Percentiles rank a stretch among this genome's conserved stretches.
These are phyloP conservation scores for Tolypocladium tropicale DNA, from an alignment of 2,329 filamentous ascomycete genomes.

Conservation along the genomic window DNA sequence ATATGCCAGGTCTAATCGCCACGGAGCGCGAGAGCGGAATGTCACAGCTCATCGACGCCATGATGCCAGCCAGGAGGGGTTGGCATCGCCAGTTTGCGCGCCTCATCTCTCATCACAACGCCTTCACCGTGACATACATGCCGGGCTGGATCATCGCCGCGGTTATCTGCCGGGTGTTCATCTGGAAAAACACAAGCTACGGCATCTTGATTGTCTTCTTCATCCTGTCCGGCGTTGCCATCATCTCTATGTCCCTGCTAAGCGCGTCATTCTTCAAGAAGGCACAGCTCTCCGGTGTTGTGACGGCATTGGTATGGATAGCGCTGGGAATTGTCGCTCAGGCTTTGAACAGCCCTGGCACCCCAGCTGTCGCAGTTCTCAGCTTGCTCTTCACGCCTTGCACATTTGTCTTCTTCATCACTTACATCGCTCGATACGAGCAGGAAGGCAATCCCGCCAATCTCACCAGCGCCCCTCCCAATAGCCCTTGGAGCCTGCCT, in stretches of 20 bases:
- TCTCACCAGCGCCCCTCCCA: slow-evolving; percentile 50
- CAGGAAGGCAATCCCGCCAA: slow-evolving; percentile 47
- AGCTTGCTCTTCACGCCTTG: slow-evolving; percentile 76
- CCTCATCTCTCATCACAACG: slow-evolving; percentile 68
- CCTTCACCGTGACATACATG: slow-evolving; percentile 70
- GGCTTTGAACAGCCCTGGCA: slow-evolving; percentile 52
- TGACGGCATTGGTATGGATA: slow-evolving; percentile 62
- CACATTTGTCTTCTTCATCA: slow-evolving; percentile 75
- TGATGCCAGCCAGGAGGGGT: slow-evolving; percentile 66
- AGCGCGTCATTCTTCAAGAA: slow-evolving; percentile 78
- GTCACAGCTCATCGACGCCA: slow-evolving; percentile 79
- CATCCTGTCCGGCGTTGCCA: slow-evolving; percentile 62
- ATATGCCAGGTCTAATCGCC: slow-evolving; percentile 77
- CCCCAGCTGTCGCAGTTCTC: slow-evolving; percentile 56
- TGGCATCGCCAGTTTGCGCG: slow-evolving; percentile 73
- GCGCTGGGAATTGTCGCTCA: slow-evolving; percentile 77
- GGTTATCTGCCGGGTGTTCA: slow-evolving; percentile 48
- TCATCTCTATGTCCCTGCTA: slow-evolving; percentile 72
- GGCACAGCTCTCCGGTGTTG: slow-evolving; percentile 79
- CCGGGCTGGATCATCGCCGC: slow-evolving; percentile 76
- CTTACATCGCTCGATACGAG: slow-evolving; percentile 72
- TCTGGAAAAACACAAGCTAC: slow-evolving; percentile 53
- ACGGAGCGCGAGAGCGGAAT: slow-evolving; percentile 80
- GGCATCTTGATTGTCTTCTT: slow-evolving; percentile 65
- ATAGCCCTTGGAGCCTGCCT: slow-evolving; percentile 56